Conservation (phyloP, 164 flowering plant genomes). For the Magnolia kwangsiensis region DNA sequence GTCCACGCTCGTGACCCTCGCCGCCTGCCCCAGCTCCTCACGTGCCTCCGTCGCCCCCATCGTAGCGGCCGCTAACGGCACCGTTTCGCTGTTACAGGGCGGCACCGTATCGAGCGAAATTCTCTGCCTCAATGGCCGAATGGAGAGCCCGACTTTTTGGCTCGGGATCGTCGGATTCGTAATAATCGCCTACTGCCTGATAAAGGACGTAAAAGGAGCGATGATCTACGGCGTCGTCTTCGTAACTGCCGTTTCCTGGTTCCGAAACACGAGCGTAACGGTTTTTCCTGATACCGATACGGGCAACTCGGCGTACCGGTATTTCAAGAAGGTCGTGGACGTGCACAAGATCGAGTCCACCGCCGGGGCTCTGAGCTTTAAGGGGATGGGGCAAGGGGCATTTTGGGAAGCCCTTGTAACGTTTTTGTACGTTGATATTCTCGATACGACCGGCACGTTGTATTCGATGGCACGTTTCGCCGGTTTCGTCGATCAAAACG, state of each 20-base stretch:
- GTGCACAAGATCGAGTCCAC: constrained; percentile 64
- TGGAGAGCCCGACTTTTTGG: constrained; percentile 94
- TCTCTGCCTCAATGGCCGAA: constrained; percentile 46
- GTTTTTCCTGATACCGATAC: constrained; percentile 61
- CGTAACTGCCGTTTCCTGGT: constrained; percentile 89
- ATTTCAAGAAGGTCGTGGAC: constrained; percentile 76
- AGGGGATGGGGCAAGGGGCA: constrained; percentile 33
- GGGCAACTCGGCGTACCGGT: constrained; percentile 51
- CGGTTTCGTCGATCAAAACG: constrained; percentile 51
- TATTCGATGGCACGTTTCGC: constrained; percentile 92
- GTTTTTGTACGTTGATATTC: constrained; percentile 76
- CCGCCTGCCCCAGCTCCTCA: constrained; percentile 60
- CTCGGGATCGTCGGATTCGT: constrained; percentile 75
- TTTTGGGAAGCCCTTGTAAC: constrained; percentile 90
- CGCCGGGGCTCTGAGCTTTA: constrained; percentile 78
- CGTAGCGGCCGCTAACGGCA: constrained; percentile 47
- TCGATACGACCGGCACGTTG: constrained; percentile 82
- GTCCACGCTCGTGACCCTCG: constrained; percentile 73
- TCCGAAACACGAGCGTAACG: constrained; percentile 71
- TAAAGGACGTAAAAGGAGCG: constrained; percentile 71
- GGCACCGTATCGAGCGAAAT: constrained; percentile 63
- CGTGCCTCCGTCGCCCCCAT: constrained; percentile 69
- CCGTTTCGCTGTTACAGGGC: constrained; percentile 51
- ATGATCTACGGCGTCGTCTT: constrained; percentile 91
- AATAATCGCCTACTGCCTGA: constrained; percentile 66